Conservation (phyloP, 2,329 filamentous ascomycete species). For the Alternaria arborescens region DNA sequence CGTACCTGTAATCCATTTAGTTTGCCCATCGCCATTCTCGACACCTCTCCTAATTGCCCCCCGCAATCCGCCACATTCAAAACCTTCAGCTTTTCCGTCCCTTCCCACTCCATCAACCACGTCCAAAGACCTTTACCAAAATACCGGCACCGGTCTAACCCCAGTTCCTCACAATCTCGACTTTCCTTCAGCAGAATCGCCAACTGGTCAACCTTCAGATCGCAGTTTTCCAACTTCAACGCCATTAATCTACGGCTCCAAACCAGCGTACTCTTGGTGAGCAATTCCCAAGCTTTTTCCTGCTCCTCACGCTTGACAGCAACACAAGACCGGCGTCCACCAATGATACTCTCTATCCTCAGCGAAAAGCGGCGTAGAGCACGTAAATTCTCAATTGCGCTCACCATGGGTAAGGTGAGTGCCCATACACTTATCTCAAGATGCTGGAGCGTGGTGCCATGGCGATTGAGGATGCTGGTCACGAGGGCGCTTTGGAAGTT, state of each 20-base stretch:
- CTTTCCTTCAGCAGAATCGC: constrained; percentile 24
- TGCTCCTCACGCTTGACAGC: constrained; percentile 21
- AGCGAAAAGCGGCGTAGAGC: constrained; percentile 36
- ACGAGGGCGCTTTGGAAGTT: constrained; percentile 42
- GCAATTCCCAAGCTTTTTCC: constrained; percentile 28
- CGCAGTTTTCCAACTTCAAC: constrained; percentile 35
- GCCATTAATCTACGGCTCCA: constrained; percentile 29
- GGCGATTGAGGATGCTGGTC: constrained; percentile 34
- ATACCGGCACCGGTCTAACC: constrained; percentile 30
- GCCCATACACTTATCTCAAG: constrained; percentile 44
- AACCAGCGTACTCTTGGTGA: constrained; percentile 6
- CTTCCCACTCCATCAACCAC: constrained; percentile 34
- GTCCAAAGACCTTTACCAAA: constrained; percentile 30
- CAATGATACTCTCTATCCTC: constrained; percentile 32
- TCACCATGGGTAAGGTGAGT: constrained; percentile 33
- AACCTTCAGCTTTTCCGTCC: constrained; percentile 18
- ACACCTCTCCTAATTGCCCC: constrained; percentile 27
- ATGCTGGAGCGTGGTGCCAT: constrained; percentile 35
- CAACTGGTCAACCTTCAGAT: constrained; percentile 30
- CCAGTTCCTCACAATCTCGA: constrained; percentile 30
- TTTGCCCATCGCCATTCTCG: constrained; percentile 7
- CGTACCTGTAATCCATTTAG: constrained; percentile 35
- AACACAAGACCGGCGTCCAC: constrained; percentile 18
- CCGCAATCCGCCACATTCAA: constrained; percentile 36
- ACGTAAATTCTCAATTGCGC: constrained; percentile 28